Evolutionary conservation across 805 yeast genomes (phyloP).

Genomic region (Crinitomyces ghanaensis): DNA sequence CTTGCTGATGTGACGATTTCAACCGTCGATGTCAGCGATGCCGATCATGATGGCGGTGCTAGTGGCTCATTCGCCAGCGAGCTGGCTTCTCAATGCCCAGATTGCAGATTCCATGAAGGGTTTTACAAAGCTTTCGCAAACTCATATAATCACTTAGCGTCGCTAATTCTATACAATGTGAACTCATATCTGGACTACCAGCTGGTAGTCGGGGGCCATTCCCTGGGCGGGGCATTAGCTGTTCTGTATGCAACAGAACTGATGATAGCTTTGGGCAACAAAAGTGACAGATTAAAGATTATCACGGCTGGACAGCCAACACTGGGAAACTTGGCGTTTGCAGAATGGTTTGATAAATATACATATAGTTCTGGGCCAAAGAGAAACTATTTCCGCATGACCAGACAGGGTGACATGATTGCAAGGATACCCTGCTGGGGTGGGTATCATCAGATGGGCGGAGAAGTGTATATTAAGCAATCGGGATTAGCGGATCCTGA

Average conservation of each 20-base stretch:
- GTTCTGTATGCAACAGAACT: slow-evolving; percentile 51
- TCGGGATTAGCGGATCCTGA: too few relatives aligned
- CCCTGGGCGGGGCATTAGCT: slow-evolving; percentile 65
- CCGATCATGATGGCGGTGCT: slow-evolving; percentile 2
- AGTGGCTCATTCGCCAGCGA: too few relatives aligned
- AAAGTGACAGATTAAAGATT: slow-evolving; percentile 36
- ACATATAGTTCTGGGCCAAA: slow-evolving; percentile 1
- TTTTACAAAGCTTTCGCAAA: slow-evolving; percentile 4
- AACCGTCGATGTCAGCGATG: too few relatives aligned
- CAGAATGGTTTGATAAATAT: slow-evolving; percentile 37
- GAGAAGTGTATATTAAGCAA: slow-evolving; percentile 9
- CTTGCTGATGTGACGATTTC: slow-evolving; percentile 5
- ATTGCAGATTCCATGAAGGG: slow-evolving; percentile 6
- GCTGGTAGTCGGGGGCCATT: slow-evolving; percentile 54
- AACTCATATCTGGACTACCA: slow-evolving; percentile 34
- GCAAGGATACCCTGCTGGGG: slow-evolving; percentile 9
- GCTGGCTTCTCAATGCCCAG: background rate
- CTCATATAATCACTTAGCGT: slow-evolving; percentile 1
- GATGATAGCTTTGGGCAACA: slow-evolving; percentile 32
- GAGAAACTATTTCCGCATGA: slow-evolving; percentile 10
- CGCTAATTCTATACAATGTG: background rate
- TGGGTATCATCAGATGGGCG: slow-evolving; percentile 7
- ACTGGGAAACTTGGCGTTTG: slow-evolving; percentile 42
- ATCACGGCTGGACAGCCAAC: slow-evolving; percentile 54
- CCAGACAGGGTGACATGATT: slow-evolving; percentile 9